These are phyloP conservation scores for Datura wrightii DNA, from an alignment of 257 asterid species.

Conservation along the genomic window DNA sequence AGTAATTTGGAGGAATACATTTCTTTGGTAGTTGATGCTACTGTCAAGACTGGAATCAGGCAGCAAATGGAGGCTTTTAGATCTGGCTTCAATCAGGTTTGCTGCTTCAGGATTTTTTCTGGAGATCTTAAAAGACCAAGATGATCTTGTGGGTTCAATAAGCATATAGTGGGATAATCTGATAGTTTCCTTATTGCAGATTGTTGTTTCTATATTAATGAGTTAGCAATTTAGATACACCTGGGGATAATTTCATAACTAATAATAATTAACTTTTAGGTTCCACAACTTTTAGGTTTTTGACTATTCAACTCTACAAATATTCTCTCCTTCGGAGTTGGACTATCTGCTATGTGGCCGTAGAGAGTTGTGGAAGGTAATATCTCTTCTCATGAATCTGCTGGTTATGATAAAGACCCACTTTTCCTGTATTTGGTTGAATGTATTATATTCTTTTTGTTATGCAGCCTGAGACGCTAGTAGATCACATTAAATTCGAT, in stretches of 20 bases:
- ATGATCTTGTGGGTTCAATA: neutral
- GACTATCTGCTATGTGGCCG: slow-evolving; percentile 94
- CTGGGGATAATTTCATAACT: neutral
- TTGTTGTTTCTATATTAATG: neutral
- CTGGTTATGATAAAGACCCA: neutral
- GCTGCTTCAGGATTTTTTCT: slow-evolving; percentile 13
- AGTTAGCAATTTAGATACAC: neutral
- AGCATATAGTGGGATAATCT: neutral
- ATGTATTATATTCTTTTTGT: slow-evolving; percentile 27
- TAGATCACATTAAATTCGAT: slow-evolving; percentile 91
- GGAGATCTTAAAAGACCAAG: neutral
- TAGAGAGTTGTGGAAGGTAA: slow-evolving; percentile 95
- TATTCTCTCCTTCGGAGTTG: slow-evolving; percentile 87
- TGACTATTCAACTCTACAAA: slow-evolving; percentile 81
- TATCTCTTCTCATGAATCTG: slow-evolving; percentile 23
- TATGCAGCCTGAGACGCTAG: slow-evolving; percentile 83
- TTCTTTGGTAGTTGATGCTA: slow-evolving; percentile 69
- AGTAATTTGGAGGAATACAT: slow-evolving; percentile 71
- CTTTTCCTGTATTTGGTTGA: neutral
- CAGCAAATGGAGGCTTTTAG: slow-evolving; percentile 75
- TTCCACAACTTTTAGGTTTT: slow-evolving; percentile 64
- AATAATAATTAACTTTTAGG: slow-evolving; percentile 2
- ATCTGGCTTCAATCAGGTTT: slow-evolving; percentile 82
- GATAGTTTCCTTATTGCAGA: slow-evolving; percentile 14
- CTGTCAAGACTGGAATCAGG: slow-evolving; percentile 63